Base-by-base conservation (phyloP, 345 rosid genomes). In the Gossypium thurberi region DNA sequence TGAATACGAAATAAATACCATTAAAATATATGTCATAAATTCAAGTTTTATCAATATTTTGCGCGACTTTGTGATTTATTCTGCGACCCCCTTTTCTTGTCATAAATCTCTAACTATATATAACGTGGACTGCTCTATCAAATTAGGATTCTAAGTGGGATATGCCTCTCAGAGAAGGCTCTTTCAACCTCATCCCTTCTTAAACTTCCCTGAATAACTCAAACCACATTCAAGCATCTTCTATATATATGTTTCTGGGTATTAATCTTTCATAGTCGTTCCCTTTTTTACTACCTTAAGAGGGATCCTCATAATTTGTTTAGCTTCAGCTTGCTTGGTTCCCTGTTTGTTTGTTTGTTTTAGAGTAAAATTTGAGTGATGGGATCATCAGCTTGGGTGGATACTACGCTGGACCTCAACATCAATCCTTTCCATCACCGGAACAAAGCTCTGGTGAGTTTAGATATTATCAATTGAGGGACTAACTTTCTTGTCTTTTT, bases 401-500 rank as follows among this genome's bases (percentile, higher is more conserved):
- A 85, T 69, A 82, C 87, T 10, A 80, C 89, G 47, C 92, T 93
- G 40, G 86, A 88, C 62, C 93, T 93, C 79, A 87, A 84, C 33
- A 74, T 80, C 78, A 85, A 78, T 72, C 77, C 85, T 56, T 79
- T 77, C 79, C 65, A 44, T 46, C 75, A 42, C 21, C 52, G 23
- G 11, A 78, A 67, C 37, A 78, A 75, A 72, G 6, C 70, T 72
- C 82, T 72, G 78, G 91, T 89, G 76, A 87, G 91, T 85, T 69
- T 15, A 5, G 48, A 4, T 26, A 33, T 26, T 7, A 53, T 44
- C 28, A 42, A 21, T 44, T 62, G 10, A 28, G 44, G 43, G 7
- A 0, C 46, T 37, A 23, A 0, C 28, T 71, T 20, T 15, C 2
- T 17, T 66, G 17, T 73, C 50, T 44, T n/a, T 52, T 44, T 44